Conservation (phyloP, 129 eudicot genomes). For the Helichrysum umbraculigerum region DNA sequence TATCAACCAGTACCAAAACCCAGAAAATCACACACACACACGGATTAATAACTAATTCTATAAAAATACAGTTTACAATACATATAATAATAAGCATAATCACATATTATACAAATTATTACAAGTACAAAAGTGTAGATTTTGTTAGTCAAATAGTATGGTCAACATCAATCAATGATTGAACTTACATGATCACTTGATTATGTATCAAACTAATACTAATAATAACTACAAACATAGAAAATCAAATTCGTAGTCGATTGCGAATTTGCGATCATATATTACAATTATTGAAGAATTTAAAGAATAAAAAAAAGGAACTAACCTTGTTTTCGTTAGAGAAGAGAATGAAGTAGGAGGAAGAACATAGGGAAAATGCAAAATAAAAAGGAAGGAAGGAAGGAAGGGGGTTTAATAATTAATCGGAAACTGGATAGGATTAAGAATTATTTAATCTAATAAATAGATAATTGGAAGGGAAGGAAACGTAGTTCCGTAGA, state of each 20-base stretch:
- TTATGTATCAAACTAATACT: too few species aligned
- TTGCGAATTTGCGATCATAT: background rate
- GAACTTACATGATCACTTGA: slow-evolving; percentile 12
- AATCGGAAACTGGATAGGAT: background rate
- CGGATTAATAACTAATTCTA: background rate
- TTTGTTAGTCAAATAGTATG: background rate
- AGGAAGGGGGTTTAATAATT: background rate
- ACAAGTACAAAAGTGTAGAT: background rate
- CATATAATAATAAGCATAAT: too few species aligned
- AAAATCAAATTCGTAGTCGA: background rate
- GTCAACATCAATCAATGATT: background rate
- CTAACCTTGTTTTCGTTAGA: slow-evolving; percentile 17
- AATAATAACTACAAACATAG: background rate
- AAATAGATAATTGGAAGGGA: too few species aligned
- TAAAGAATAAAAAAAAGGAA: slow-evolving; percentile 4
- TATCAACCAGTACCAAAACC: background rate
- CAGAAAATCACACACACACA: background rate
- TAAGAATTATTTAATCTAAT: background rate
- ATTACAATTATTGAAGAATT: background rate
- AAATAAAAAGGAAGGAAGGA: background rate
- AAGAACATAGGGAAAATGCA: background rate
- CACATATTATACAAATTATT: background rate
- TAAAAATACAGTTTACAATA: background rate
- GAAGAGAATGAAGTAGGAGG: background rate
- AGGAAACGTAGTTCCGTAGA: slow-evolving; percentile 48